Conservation (phyloP, 2,329 filamentous ascomycete species). For the Diaporthe sp. region DNA sequence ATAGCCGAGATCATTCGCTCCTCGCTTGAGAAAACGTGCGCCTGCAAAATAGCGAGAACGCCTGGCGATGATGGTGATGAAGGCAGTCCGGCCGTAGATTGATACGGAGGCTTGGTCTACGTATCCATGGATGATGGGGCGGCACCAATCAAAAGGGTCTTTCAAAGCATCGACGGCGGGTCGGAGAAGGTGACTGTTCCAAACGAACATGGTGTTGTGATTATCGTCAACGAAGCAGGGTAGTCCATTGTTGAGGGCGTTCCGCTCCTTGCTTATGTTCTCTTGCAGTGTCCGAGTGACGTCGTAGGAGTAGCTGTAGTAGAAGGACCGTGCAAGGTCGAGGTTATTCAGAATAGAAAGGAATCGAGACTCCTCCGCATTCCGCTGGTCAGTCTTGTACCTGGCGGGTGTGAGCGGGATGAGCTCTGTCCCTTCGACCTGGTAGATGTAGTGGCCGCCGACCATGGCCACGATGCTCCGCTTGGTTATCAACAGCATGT, state of each 20-base stretch:
- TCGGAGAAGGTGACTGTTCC: slow-evolving; percentile 90
- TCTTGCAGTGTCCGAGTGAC: slow-evolving; percentile 92
- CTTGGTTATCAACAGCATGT: slow-evolving; percentile 97
- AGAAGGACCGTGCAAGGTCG: slow-evolving; percentile 91
- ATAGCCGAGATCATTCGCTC: slow-evolving; percentile 92
- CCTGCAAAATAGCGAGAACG: slow-evolving; percentile 94
- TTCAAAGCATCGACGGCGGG: slow-evolving; percentile 78
- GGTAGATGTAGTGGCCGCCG: slow-evolving; percentile 95
- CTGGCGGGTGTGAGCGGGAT: slow-evolving; percentile 84
- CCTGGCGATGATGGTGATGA: slow-evolving; percentile 93
- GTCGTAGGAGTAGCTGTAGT: slow-evolving; percentile 98
- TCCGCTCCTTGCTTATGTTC: slow-evolving; percentile 86
- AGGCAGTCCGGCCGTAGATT: slow-evolving; percentile 88
- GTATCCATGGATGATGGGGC: slow-evolving; percentile 95
- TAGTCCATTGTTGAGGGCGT: slow-evolving; percentile 73
- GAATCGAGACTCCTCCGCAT: slow-evolving; percentile 90
- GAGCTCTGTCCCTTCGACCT: slow-evolving; percentile 92
- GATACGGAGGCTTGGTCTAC: slow-evolving; percentile 89
- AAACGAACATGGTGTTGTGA: slow-evolving; percentile 96
- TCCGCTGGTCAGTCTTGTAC: slow-evolving; percentile 79
- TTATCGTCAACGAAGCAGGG: slow-evolving; percentile 69
- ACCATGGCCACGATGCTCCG: slow-evolving; percentile 96
- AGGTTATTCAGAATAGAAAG: slow-evolving; percentile 90
- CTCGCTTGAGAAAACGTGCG: slow-evolving; percentile 92
- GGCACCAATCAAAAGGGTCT: slow-evolving; percentile 93